These are phyloP conservation scores for Pulveroboletus frians DNA, from an alignment of 768 basidiomycete genomes.

Conservation along the genomic window DNA sequence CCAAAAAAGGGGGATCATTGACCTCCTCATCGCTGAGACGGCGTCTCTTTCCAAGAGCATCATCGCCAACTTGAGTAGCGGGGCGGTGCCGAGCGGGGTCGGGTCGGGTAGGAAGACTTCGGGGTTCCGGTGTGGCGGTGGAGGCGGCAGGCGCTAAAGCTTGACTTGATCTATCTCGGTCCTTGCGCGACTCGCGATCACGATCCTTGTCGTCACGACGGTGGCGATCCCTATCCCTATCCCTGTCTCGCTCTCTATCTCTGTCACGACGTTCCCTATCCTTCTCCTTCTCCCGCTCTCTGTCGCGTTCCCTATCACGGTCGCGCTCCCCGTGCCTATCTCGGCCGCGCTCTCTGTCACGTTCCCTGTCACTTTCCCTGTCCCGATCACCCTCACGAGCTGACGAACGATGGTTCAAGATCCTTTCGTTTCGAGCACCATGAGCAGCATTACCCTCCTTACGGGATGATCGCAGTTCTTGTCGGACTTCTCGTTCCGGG, in stretches of 20 bases:
- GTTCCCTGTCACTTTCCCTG: constrained; percentile 42
- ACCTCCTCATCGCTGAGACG: constrained; percentile 72
- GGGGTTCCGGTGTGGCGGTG: constrained; percentile 43
- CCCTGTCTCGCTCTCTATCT: constrained; percentile 48
- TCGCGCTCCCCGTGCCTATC: constrained; percentile 46
- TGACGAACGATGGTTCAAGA: constrained; percentile 38
- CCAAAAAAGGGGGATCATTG: constrained; percentile 22
- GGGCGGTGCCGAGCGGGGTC: constrained; percentile 53
- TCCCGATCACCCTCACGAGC: constrained; percentile 34
- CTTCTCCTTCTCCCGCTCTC: constrained; percentile 37
- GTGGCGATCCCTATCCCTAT: constrained; percentile 43
- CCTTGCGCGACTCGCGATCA: constrained; percentile 58
- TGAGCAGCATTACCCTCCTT: constrained; percentile 47
- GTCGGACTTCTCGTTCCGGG: constrained; percentile 44
- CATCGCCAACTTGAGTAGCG: constrained; percentile 47
- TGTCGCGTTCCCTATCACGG: constrained; percentile 40
- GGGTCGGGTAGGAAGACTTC: constrained; percentile 52
- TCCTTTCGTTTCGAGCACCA: constrained; percentile 47
- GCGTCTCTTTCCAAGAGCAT: constrained; percentile 68
- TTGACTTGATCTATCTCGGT: constrained; percentile 43
- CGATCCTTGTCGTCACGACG: constrained; percentile 60
- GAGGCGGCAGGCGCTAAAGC: constrained; percentile 30
- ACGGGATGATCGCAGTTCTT: constrained; percentile 42
- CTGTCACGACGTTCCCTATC: constrained; percentile 37
- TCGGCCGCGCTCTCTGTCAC: constrained; percentile 44